phyloP scores from a whole-genome alignment of 192 early-diverging fungal species.

The Coemansia aciculifera region DNA sequence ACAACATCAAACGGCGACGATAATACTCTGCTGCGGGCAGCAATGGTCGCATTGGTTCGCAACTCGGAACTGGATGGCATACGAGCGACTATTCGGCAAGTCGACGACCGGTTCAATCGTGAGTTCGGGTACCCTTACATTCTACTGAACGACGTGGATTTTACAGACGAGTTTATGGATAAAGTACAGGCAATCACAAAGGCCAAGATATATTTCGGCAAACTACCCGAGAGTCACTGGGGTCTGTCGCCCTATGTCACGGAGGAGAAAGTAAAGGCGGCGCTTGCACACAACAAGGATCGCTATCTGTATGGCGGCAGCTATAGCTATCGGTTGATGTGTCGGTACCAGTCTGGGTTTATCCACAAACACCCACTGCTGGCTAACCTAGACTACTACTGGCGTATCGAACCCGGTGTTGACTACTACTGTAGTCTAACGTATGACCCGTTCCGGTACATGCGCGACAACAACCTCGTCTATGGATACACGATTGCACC shows the following conservation, averaged over 20 bases:
- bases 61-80: slow-evolving; percentile 69
- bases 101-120: slow-evolving; percentile 74
- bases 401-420: slow-evolving; percentile 60
- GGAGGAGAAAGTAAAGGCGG: slow-evolving; percentile 53
- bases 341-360: slow-evolving; percentile 54
- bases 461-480: slow-evolving; percentile 55
- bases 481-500: slow-evolving; percentile 58
- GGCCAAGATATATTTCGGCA: slow-evolving; percentile 63
- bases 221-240: slow-evolving; percentile 68
- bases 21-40: slow-evolving; percentile 20
- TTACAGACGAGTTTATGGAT: slow-evolving; percentile 60
- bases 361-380: slow-evolving; percentile 59
- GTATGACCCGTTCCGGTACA: slow-evolving; percentile 60
- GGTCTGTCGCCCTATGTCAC: slow-evolving; percentile 73
- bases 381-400: slow-evolving; percentile 58
- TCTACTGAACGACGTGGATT: slow-evolving; percentile 70
- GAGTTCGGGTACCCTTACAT: slow-evolving; percentile 68
- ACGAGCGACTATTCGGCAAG: slow-evolving; percentile 60
- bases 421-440: slow-evolving; percentile 57
- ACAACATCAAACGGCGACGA: background rate
- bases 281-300: slow-evolving; percentile 55
- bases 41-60: slow-evolving; percentile 71
- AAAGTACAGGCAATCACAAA: slow-evolving; percentile 56
- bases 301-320: slow-evolving; percentile 65
- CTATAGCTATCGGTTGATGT: slow-evolving; percentile 60